A percentile compares a stretch with the other conserved stretches of the same genome.
phyloP scores from a whole-genome alignment of 306 rosid genomes.

The Purshia tridentata region DNA sequence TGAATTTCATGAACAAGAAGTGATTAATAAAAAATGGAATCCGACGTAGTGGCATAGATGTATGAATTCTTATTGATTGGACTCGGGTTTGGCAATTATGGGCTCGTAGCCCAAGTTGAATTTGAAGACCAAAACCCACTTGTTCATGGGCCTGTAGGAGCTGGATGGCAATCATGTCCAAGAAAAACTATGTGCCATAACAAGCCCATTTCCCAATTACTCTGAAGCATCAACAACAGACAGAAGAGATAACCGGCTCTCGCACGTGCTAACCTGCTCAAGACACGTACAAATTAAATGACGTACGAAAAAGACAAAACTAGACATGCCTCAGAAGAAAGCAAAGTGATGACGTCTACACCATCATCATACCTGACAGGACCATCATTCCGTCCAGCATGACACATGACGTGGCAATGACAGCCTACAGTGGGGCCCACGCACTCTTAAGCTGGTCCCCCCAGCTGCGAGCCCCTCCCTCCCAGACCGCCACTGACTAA shows the following conservation, averaged over 20 bases:
- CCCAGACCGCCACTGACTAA: conserved; percentile 19
- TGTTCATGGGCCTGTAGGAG: neutral
- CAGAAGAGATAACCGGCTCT: neutral
- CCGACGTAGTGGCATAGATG: neutral
- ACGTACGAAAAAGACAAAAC: neutral
- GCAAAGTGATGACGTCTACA: conserved; percentile 6
- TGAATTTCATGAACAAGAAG: too few relatives aligned
- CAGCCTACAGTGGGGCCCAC: neutral
- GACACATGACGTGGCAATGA: conserved; percentile 24
- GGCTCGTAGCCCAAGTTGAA: neutral
- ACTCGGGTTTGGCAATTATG: neutral
- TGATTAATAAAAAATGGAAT: neutral
- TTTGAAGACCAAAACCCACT: neutral
- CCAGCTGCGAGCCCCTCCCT: conserved; percentile 7
- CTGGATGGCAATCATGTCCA: neutral
- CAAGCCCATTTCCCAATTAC: neutral
- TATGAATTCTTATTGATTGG: neutral
- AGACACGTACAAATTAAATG: neutral
- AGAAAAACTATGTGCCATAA: neutral
- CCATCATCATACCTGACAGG: conserved; percentile 33
- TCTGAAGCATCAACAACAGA: neutral
- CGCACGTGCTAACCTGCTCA: neutral
- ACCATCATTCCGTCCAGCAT: conserved; percentile 31
- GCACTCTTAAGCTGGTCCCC: conserved; percentile 3
- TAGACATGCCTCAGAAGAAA: neutral